Base-by-base conservation (phyloP, 345 rosid genomes). In the Salix exigua region DNA sequence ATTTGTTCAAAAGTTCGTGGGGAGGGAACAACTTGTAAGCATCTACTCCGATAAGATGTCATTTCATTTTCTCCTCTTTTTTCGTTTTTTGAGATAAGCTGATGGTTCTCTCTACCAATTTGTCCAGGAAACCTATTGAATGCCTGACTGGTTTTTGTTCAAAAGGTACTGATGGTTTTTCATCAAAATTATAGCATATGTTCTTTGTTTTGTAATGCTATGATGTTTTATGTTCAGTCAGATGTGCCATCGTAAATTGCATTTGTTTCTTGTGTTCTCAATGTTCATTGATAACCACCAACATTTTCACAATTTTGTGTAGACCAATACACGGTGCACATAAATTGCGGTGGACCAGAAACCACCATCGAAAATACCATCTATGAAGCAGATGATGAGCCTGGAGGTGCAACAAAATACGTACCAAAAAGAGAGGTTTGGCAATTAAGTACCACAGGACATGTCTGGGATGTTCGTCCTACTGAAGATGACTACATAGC, bases 371-470 rank as follows among this genome's bases (percentile, higher is more conserved):
- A 68, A 37, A 61, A 40, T 5, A 40, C 63, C 33, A 25, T 0
- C 25, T 73, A 73, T 16, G 68, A 73, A 60, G 76, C 37, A 37
- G 68, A 73, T 40, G 68, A 38, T 4, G 55, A 9, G 33, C 14
- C 35, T 8, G 76, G 68, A 61, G 76, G 76, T 17, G n/a, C 37
- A 23, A 37, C 76, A 60, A 60, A 73, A 40, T 73, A 60, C 38
- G 53, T 38, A 11, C 68, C 66, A 1, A 37, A 10, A 12, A 12
- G 26, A 38, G 23, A 23, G 1, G 16, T 13, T 8, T 74, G 77
- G 77, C 70, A 44, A 63, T 4, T 65, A 28, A 74, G 70, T 30
- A 74, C 62, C 2, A 74, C 70, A 42, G 77, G 77, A 74, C 70
- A 74, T 53, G 48, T 65, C 33, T 64, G 70, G 77, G 77, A 74